Evolutionary conservation across 805 yeast genomes (phyloP).

Genomic region (Spathaspora sp.): DNA sequence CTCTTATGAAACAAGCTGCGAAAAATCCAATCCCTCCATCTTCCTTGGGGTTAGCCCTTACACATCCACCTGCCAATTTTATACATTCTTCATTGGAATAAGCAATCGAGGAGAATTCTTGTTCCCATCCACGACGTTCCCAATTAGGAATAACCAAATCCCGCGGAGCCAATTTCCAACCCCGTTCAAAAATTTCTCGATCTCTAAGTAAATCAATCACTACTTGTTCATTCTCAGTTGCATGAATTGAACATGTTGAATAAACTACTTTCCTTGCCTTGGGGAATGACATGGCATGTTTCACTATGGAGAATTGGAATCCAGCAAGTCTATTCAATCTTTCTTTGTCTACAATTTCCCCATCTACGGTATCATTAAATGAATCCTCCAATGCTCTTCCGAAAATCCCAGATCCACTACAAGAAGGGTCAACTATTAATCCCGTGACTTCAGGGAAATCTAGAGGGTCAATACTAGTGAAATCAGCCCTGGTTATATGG

Average conservation of each 20-base stretch:
- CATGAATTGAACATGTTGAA: constrained; percentile 93
- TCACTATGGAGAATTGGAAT: constrained; percentile 84
- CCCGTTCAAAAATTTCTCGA: constrained; percentile 53
- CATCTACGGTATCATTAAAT: constrained; percentile 24
- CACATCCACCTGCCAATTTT: constrained; percentile 75
- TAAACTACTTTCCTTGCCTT: constrained; percentile 75
- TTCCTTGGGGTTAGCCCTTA: constrained; percentile 76
- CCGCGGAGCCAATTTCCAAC: constrained; percentile 70
- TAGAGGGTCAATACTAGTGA: constrained; percentile 54
- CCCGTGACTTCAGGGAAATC: constrained; percentile 71
- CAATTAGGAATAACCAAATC: constrained; percentile 73
- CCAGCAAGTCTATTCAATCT: constrained; percentile 73
- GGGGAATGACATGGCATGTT: constrained; percentile 85
- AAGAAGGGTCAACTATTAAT: constrained; percentile 90
- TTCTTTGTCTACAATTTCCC: constrained; percentile 48
- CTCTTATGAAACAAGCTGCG: constrained; percentile 80
- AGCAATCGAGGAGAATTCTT: constrained; percentile 56
- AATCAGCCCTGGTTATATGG: constrained; percentile 60
- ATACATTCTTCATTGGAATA: constrained; percentile 37
- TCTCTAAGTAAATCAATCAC: constrained; percentile 76
- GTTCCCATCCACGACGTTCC: constrained; percentile 78
- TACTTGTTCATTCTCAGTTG: constrained; percentile 91
- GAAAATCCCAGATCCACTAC: constrained; percentile 97
- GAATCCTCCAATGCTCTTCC: constrained; percentile 71
- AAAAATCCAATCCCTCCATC: constrained; percentile 99